Base-by-base conservation (phyloP, 2,329 filamentous ascomycete genomes). In the Cercospora nicotianae region DNA sequence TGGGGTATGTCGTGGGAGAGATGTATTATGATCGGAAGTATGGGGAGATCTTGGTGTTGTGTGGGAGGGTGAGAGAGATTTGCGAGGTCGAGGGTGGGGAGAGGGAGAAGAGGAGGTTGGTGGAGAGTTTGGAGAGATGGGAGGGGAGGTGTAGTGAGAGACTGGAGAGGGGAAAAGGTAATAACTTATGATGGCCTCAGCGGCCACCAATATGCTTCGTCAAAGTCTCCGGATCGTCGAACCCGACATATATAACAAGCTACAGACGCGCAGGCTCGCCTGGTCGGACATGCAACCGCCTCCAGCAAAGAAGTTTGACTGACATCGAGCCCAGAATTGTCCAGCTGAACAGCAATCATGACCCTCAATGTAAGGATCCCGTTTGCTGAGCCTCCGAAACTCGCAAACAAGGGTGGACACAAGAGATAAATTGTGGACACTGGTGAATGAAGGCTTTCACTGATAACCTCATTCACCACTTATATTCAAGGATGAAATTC, bases 1-100 rank as follows among this genome's bases (percentile, higher is more conserved):
- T 87, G 53, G 78, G 80, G 33, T 84, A 84, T 7, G 87, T 89
- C 63, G 77, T 89, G 30, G 81, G 84, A 9, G 83, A 89, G 59
- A 87, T 90, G 80, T 84, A 84, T 39, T 82, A 85, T 69, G 84
- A 87, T 72, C 84, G 84, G 75, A 83, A 85, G 71, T 89, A 88
- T 71, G 84, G 86, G 73, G 79, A 81, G 65, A 67, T 77, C 3
- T 33, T 74, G 8, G 66, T 66, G 36, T 51, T 79, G 2, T 75
- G 76, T 63, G 64, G 62, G 23, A 65, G 71, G 63, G 73, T 77
- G 3, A 63, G 62, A 65, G 26, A 20, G 58, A 10, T 76, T 30
- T 18, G 73, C 70, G 68, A 62, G 28, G 64, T 75, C 16, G 74
- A 76, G 39, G 64, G 69, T 45, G 61, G 70, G 67, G 65, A 76